Percentiles rank a stretch among this genome's conserved stretches.
phyloP scores from a whole-genome alignment of 257 asterid genomes.

The Jaltomata sinuosa region DNA sequence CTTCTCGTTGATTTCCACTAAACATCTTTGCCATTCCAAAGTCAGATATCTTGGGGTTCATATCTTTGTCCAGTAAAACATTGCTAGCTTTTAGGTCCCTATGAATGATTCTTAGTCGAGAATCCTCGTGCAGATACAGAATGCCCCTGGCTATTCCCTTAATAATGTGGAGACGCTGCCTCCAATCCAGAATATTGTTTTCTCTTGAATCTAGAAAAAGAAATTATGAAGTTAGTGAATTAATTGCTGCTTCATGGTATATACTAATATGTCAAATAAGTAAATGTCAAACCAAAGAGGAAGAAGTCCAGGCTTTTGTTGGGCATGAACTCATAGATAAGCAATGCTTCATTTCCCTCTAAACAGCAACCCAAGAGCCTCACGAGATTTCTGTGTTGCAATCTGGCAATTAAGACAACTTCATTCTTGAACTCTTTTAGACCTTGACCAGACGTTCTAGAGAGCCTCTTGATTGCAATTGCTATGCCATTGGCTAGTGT shows the following conservation, averaged over 20 bases:
- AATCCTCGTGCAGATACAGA: not conserved
- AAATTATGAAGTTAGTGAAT: not conserved
- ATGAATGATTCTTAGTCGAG: not conserved
- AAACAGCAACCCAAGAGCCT: conserved; percentile 1
- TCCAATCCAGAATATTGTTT: not conserved
- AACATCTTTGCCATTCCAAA: conserved; percentile 1
- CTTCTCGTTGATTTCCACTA: not conserved
- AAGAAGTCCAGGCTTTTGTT: conserved; percentile 3
- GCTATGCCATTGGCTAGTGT: not conserved
- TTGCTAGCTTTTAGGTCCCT: conserved; percentile 1
- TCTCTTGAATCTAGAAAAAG: not conserved
- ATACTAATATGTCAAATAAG: not conserved
- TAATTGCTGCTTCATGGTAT: not conserved
- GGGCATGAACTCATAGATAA: conserved; percentile 2
- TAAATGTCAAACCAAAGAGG: not conserved
- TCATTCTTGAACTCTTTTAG: conserved; percentile 6
- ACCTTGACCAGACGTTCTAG: not conserved
- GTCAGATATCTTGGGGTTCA: conserved; percentile 2
- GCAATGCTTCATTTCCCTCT: not conserved
- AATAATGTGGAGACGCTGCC: not conserved
- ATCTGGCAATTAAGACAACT: not conserved
- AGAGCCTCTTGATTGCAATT: not conserved
- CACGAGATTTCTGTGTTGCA: conserved; percentile 2
- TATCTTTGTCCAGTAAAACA: conserved; percentile 1
- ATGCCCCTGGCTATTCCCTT: not conserved